Conservation (phyloP, 1,284 basidiomycete genomes). For the Moesziomyces antarcticus region DNA sequence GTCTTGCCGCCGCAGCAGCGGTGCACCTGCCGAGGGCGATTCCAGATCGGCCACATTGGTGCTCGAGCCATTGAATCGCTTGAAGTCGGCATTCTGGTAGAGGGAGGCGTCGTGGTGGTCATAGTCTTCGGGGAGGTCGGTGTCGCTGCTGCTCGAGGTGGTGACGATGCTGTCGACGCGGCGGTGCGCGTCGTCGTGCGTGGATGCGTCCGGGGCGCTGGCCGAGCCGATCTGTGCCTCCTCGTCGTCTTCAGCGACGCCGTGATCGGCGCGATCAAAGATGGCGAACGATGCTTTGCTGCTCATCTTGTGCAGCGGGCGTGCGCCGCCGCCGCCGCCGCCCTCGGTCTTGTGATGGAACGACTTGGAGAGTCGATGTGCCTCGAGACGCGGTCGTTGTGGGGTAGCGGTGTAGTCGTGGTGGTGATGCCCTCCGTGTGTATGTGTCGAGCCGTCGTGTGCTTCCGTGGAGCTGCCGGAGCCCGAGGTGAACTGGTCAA, state of each 20-base stretch:
- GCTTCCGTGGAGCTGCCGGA: constrained; percentile 5
- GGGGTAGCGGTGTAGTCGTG: constrained; percentile 12
- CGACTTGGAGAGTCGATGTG: constrained; percentile 43
- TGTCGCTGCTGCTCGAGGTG: constrained; percentile 36
- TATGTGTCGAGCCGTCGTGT: neutral
- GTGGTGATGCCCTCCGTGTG: constrained; percentile 7
- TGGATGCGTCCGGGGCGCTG: neutral
- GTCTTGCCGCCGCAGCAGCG: constrained; percentile 20
- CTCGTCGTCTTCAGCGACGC: constrained; percentile 17
- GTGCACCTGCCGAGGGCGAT: constrained; percentile 15
- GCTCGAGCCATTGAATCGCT: constrained; percentile 12
- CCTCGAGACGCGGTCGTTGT: constrained; percentile 29
- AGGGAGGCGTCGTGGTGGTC: constrained; percentile 25
- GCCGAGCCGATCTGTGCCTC: constrained; percentile 16
- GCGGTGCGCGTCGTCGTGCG: constrained; percentile 14
- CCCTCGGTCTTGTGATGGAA: constrained; percentile 31
- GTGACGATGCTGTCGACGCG: constrained; percentile 27
- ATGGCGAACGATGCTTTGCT: constrained; percentile 29
- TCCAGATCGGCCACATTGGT: constrained; percentile 11
- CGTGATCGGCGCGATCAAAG: constrained; percentile 30
- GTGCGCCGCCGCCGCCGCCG: constrained; percentile 5
- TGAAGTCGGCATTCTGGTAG: constrained; percentile 23
- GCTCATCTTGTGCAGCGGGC: constrained; percentile 16
- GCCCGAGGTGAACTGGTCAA: constrained; percentile 38
- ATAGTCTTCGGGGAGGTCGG: constrained; percentile 36